phyloP scores from a whole-genome alignment of 2,329 filamentous ascomycete species.

The Penicillium sp. region DNA sequence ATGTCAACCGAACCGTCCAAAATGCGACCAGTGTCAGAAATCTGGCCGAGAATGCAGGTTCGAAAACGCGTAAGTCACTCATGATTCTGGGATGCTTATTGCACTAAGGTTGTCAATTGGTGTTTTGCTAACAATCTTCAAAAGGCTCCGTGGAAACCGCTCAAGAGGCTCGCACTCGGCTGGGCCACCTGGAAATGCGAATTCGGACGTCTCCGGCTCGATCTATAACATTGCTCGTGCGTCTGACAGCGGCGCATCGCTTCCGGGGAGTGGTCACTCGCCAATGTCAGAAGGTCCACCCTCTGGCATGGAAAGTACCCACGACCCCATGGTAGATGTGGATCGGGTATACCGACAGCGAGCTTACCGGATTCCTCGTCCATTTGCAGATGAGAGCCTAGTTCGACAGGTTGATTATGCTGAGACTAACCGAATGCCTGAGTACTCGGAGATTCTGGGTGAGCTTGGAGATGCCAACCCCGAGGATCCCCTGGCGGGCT shows the following conservation, averaged over 20 bases:
- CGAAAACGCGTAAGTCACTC: slow-evolving; percentile 75
- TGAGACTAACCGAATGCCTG: slow-evolving; percentile 27
- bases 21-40: slow-evolving; percentile 91
- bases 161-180: slow-evolving; percentile 34
- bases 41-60: slow-evolving; percentile 85
- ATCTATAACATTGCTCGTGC: slow-evolving; percentile 41
- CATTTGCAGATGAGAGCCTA: slow-evolving; percentile 27
- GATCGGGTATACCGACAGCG: slow-evolving; percentile 35
- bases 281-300: slow-evolving; percentile 39
- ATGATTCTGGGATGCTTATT: not conserved
- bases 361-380: slow-evolving; percentile 26
- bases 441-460: slow-evolving; percentile 41
- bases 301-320: slow-evolving; percentile 33
- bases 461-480: slow-evolving; percentile 39
- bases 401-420: slow-evolving; percentile 20
- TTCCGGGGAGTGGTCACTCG: slow-evolving; percentile 40
- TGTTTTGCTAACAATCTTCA: slow-evolving; percentile 18
- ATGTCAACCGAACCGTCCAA: slow-evolving; percentile 85
- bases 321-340: slow-evolving; percentile 36
- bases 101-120: not conserved
- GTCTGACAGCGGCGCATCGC: slow-evolving; percentile 40
- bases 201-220: slow-evolving; percentile 33
- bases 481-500: slow-evolving; percentile 41
- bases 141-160: slow-evolving; percentile 45
- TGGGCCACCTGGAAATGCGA: slow-evolving; percentile 25